Evolutionary conservation across 2,329 filamentous ascomycete genomes (phyloP).

Genomic region (Trichoderma lentiforme): DNA sequence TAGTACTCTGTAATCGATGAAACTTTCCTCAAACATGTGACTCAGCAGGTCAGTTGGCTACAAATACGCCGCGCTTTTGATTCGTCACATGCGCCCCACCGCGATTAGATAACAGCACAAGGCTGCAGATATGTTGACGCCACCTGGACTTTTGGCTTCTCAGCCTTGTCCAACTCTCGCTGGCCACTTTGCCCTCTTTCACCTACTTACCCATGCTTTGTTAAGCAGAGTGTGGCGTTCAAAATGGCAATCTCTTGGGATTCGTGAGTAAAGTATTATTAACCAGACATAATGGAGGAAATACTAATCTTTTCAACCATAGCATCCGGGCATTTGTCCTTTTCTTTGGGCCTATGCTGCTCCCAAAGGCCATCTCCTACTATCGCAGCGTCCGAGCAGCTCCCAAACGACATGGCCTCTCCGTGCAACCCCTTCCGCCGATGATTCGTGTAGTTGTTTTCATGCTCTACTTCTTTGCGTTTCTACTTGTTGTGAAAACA

Average conservation of each 20-base stretch:
- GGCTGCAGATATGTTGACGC: slow-evolving; percentile 2
- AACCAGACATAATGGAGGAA: background rate
- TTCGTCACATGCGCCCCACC: background rate
- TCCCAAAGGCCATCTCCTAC: slow-evolving; percentile 63
- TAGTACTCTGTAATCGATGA: background rate
- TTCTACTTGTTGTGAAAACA: slow-evolving; percentile 53
- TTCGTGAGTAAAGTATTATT: slow-evolving; percentile 19
- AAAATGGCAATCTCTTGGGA: slow-evolving; percentile 22
- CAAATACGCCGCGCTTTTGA: background rate
- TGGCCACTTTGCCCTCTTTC: slow-evolving; percentile 11
- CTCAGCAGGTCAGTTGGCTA: background rate
- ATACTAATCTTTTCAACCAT: background rate
- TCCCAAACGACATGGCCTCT: slow-evolving; percentile 42
- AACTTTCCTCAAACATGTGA: background rate
- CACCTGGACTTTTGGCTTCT: background rate
- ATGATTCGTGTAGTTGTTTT: slow-evolving; percentile 55
- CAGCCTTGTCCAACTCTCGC: background rate
- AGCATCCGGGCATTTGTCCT: slow-evolving; percentile 55
- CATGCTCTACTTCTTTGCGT: slow-evolving; percentile 52
- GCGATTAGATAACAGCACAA: background rate
- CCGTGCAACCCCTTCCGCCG: slow-evolving; percentile 54
- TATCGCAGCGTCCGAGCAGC: slow-evolving; percentile 55
- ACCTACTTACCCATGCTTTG: background rate
- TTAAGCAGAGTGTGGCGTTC: background rate
- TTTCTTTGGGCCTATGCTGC: slow-evolving; percentile 67